These are phyloP conservation scores for Suhomyces bolitotheri DNA, from an alignment of 1,139 yeast species.

Conservation along the genomic window DNA sequence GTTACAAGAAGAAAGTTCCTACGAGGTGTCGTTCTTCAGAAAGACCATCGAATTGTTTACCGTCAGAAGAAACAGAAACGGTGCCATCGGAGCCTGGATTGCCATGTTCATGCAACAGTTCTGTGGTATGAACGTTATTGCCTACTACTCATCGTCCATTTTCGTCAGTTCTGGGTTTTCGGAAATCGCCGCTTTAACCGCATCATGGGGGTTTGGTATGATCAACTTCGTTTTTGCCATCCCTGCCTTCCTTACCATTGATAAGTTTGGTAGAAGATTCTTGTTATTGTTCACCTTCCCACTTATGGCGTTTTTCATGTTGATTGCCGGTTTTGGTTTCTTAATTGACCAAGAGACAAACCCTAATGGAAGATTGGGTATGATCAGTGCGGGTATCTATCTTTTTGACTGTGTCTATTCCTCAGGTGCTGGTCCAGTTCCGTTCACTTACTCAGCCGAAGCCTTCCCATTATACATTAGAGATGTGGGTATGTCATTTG, in stretches of 20 bases:
- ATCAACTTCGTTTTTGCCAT: constrained; percentile 77
- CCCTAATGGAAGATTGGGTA: constrained; percentile 57
- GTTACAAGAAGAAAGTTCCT: constrained; percentile 63
- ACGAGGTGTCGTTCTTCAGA: constrained; percentile 53
- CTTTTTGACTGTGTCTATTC: constrained; percentile 74
- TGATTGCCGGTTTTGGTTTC: constrained; percentile 77
- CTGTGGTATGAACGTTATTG: constrained; percentile 89
- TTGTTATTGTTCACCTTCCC: constrained; percentile 76
- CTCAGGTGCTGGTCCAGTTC: constrained; percentile 88
- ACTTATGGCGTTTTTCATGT: constrained; percentile 62
- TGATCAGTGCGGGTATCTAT: constrained; percentile 71
- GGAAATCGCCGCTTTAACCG: constrained; percentile 62
- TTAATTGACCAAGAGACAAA: constrained; percentile 52
- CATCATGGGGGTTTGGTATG: constrained; percentile 87
- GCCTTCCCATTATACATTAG: constrained; percentile 83
- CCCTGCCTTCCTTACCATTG: constrained; percentile 84
- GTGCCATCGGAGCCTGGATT: constrained; percentile 75
- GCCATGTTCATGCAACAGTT: constrained; percentile 92
- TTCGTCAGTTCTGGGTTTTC: constrained; percentile 68
- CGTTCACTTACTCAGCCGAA: constrained; percentile 87
- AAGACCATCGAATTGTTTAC: constrained; percentile 59
- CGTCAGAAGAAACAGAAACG: constrained; percentile 80
- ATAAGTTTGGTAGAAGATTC: constrained; percentile 73
- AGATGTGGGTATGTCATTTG: constrained; percentile 83
- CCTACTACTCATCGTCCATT: constrained; percentile 75